Conservation (phyloP, 495 filamentous ascomycete genomes). For the Gamarada debralockiae region DNA sequence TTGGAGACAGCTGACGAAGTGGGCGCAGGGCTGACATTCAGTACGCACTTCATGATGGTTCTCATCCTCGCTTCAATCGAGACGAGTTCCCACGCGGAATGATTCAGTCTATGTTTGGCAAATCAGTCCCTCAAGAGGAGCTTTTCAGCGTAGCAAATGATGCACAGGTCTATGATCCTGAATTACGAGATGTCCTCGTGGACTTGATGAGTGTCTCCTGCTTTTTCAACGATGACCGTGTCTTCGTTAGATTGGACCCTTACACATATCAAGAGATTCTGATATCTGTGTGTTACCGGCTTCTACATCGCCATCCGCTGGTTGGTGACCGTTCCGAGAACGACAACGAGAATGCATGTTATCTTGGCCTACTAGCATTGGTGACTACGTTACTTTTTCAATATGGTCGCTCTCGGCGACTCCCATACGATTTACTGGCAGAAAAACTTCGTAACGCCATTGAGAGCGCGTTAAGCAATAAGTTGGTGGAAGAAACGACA, state of each 20-base stretch:
- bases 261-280: conserved; percentile 17
- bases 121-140: background rate
- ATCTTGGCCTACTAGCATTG: conserved; percentile 13
- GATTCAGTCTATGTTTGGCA: background rate
- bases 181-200: conserved; percentile 5
- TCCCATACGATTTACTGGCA: conserved; percentile 5
- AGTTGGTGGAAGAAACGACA: background rate
- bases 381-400: conserved; percentile 12
- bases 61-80: background rate
- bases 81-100: background rate
- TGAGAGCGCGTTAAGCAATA: background rate
- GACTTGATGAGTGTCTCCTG: conserved; percentile 4
- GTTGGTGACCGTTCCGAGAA: background rate
- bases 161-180: background rate
- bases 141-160: background rate
- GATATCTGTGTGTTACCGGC: conserved; percentile 11
- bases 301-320: background rate
- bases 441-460: background rate
- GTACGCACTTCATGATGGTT: background rate
- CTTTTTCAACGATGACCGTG: background rate
- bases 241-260: background rate
- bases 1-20: background rate
- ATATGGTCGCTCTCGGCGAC: background rate
- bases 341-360: background rate
- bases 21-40: conserved; percentile 3